These are phyloP conservation scores for Leonotis leonurus DNA, from an alignment of 257 asterid species.

Conservation along the genomic window DNA sequence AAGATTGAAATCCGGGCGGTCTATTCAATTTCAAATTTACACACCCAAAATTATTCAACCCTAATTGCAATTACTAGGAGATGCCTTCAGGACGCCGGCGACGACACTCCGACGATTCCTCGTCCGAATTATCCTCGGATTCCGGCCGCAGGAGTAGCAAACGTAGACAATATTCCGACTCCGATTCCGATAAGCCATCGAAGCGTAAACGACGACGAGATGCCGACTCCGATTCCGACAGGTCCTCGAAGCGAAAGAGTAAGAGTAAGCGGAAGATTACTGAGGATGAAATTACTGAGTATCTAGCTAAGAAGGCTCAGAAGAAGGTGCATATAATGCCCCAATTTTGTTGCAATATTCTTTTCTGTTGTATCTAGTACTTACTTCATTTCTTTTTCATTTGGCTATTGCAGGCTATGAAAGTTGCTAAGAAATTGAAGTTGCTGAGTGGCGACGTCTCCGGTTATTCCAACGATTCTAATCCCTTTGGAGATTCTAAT, in stretches of 20 bases:
- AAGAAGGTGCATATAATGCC: constrained; percentile 6
- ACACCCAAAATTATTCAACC: no score
- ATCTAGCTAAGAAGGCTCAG: constrained; percentile 18
- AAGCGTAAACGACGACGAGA: background rate
- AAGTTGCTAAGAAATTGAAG: constrained; percentile 73
- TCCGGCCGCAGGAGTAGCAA: background rate
- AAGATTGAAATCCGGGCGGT: no score
- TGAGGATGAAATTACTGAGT: constrained; percentile 14
- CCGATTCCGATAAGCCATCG: background rate
- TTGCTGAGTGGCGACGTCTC: constrained; percentile 36
- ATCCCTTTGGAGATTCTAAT: constrained; percentile 90
- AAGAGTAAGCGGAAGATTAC: constrained; percentile 2
- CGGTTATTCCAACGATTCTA: constrained; percentile 86
- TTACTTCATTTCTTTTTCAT: background rate
- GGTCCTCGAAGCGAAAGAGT: background rate
- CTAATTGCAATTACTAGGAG: no score
- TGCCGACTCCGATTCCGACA: background rate
- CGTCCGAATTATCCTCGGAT: constrained; percentile 2
- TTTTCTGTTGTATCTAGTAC: background rate
- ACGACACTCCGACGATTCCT: background rate
- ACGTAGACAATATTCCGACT: background rate
- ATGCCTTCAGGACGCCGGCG: constrained; percentile 3
- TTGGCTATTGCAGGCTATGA: constrained; percentile 41
- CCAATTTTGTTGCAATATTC: background rate
- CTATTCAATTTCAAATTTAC: no score